Conservation (phyloP, 768 basidiomycete species). For the Phlebiopsis flavidoalba region DNA sequence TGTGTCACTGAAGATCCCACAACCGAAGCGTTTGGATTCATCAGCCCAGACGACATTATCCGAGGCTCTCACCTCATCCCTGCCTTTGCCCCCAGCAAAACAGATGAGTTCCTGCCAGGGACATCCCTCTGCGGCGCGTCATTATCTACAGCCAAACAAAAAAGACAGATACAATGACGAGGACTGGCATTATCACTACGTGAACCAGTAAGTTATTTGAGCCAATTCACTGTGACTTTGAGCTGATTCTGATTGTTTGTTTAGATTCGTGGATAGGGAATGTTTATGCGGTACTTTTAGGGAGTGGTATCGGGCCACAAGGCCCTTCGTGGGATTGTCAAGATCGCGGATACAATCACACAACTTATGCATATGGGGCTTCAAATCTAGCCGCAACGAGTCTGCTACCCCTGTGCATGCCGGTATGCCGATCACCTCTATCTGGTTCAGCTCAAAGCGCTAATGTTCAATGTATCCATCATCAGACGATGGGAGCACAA, state of each 20-base stretch:
- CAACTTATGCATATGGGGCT: background rate
- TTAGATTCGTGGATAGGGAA: constrained; percentile 27
- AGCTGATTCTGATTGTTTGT: too few relatives aligned
- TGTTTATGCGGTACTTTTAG: constrained; percentile 18
- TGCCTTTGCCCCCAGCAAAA: too few relatives aligned
- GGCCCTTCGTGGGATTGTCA: background rate
- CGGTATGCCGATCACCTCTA: background rate
- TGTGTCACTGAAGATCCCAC: constrained; percentile 20
- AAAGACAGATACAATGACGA: constrained; percentile 1
- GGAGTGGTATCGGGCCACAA: background rate
- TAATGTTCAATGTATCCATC: too few relatives aligned
- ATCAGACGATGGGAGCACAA: too few relatives aligned
- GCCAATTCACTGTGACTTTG: too few relatives aligned
- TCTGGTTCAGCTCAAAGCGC: too few relatives aligned
- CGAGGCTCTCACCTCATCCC: constrained; percentile 39
- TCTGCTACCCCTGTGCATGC: background rate
- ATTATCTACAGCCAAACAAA: too few relatives aligned
- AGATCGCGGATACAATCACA: background rate
- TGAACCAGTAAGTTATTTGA: constrained; percentile 19
- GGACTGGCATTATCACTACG: constrained; percentile 21
- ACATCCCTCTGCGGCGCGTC: too few relatives aligned
- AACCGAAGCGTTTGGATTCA: constrained; percentile 35
- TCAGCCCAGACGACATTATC: constrained; percentile 38
- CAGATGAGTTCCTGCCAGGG: too few relatives aligned
- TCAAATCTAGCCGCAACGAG: background rate